Evolutionary conservation across 2,329 filamentous ascomycete species (phyloP).

Genomic region (Xylaria sp.): DNA sequence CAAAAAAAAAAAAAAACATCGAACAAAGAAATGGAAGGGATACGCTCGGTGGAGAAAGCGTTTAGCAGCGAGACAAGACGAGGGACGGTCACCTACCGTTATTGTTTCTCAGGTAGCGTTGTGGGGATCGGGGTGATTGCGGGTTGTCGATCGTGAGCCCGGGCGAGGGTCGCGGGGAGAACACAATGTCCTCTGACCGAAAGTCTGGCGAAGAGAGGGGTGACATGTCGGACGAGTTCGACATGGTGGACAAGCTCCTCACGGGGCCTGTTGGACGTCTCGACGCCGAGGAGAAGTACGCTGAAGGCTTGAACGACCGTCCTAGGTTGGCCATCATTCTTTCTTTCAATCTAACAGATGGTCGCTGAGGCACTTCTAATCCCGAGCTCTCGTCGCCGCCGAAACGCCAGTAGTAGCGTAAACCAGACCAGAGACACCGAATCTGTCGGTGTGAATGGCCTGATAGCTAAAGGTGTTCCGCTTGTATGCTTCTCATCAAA

Average conservation of each 20-base stretch:
- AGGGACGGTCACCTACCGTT: conserved; percentile 24
- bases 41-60: not conserved
- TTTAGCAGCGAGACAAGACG: conserved; percentile 5
- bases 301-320: conserved; percentile 56
- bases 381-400: conserved; percentile 6
- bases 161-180: conserved; percentile 46
- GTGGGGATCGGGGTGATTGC: conserved; percentile 23
- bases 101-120: conserved; percentile 33
- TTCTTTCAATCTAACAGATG: conserved; percentile 7
- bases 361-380: conserved; percentile 6
- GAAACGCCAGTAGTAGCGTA: not conserved
- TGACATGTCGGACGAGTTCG: conserved; percentile 55
- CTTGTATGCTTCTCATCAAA: not conserved
- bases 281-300: conserved; percentile 49
- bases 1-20: not conserved
- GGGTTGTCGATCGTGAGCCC: conserved; percentile 27
- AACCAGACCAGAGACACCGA: not conserved
- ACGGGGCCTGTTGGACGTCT: conserved; percentile 52
- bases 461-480: conserved; percentile 1
- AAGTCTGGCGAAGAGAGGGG: conserved; percentile 42
- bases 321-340: conserved; percentile 55
- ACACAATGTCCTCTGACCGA: conserved; percentile 44
- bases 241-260: conserved; percentile 53
- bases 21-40: not conserved
- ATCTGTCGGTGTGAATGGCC: not conserved